phyloP scores from a whole-genome alignment of 345 rosid genomes.

The Abelmoschus esculentus region DNA sequence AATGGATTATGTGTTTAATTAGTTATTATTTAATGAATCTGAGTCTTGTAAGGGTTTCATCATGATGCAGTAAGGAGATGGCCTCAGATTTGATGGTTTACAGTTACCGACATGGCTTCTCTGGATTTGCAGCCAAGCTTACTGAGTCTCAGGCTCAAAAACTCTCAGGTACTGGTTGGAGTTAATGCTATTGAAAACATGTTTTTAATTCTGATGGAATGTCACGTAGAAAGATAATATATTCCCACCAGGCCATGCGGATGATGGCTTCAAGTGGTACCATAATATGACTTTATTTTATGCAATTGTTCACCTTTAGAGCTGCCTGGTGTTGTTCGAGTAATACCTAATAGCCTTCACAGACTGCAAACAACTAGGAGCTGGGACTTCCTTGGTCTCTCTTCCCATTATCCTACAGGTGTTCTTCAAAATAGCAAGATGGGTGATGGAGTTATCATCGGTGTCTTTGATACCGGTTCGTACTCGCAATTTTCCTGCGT shows the following conservation, averaged over 20 bases:
- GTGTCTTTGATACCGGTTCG: conserved; percentile 55
- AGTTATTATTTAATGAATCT: background rate
- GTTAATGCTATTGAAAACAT: background rate
- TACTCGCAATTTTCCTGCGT: background rate
- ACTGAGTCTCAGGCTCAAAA: conserved; percentile 47
- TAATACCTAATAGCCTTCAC: conserved; percentile 46
- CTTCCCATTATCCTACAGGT: conserved; percentile 24
- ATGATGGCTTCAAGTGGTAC: background rate
- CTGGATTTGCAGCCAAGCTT: conserved; percentile 71
- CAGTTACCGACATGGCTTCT: conserved; percentile 67
- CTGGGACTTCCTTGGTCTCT: conserved; percentile 30
- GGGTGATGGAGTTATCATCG: conserved; percentile 67
- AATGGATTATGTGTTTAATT: background rate
- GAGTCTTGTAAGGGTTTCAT: conserved; percentile 1
- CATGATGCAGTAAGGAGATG: conserved; percentile 44
- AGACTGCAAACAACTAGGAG: conserved; percentile 56
- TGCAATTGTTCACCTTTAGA: conserved; percentile 21
- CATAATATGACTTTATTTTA: background rate
- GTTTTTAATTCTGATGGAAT: background rate
- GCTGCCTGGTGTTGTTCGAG: conserved; percentile 47
- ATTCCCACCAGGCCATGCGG: background rate
- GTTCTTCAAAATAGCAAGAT: conserved; percentile 25
- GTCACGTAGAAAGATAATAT: background rate
- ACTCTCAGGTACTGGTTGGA: conserved; percentile 34
- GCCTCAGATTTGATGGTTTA: conserved; percentile 50